phyloP scores from a whole-genome alignment of 2,329 filamentous ascomycete species.

The Pseudogymnoascus sp. region DNA sequence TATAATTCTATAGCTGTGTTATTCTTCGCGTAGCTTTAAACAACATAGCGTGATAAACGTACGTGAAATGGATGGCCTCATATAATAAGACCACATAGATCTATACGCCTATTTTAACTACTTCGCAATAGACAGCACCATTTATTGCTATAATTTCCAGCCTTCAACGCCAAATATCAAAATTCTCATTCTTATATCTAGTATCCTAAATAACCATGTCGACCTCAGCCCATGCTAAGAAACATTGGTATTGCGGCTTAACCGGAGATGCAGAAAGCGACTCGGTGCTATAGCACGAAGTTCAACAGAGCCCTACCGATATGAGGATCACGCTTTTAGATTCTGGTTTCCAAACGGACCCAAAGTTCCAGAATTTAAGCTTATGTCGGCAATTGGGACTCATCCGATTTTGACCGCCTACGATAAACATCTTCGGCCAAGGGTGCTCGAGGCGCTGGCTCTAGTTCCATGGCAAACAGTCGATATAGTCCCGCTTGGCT shows the following conservation, averaged over 20 bases:
- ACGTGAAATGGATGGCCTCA: not conserved
- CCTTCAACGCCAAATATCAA: not conserved
- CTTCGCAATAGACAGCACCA: not conserved
- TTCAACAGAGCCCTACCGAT: not conserved
- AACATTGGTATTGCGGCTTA: not conserved
- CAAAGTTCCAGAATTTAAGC: not conserved
- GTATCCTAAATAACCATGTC: not conserved
- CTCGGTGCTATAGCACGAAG: conserved; percentile 1
- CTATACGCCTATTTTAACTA: not conserved
- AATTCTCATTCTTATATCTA: not conserved
- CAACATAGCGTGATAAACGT: not conserved
- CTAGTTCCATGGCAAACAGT: not conserved
- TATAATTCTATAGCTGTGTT: not conserved
- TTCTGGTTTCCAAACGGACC: not conserved
- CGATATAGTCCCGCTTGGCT: not conserved
- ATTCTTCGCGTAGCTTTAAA: not conserved
- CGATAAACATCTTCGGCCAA: not conserved
- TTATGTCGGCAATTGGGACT: not conserved
- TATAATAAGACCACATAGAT: not conserved
- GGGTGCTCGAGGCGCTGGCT: not conserved
- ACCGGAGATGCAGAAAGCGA: not conserved
- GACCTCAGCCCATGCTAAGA: not conserved
- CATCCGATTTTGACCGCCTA: not conserved
- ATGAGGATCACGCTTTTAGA: not conserved
- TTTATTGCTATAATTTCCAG: not conserved